These are phyloP conservation scores for Coprinopsis strossmayeri DNA, from an alignment of 768 basidiomycete genomes.

Conservation along the genomic window DNA sequence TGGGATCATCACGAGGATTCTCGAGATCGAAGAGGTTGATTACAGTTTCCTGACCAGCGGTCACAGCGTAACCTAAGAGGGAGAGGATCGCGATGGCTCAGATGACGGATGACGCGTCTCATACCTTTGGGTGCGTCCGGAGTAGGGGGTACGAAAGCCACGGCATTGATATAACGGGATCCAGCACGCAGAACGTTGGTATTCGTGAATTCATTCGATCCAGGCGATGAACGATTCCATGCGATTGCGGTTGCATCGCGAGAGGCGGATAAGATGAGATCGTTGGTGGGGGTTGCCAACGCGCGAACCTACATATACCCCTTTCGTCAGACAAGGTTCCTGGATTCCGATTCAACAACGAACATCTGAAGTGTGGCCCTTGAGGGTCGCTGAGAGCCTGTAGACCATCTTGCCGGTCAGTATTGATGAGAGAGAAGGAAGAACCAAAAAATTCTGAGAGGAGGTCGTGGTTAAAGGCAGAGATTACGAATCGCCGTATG, in stretches of 20 bases:
- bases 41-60: constrained; percentile 85
- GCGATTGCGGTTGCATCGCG: constrained; percentile 87
- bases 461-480: background rate
- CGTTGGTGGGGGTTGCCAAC: constrained; percentile 66
- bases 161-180: constrained; percentile 73
- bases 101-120: constrained; percentile 10
- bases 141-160: constrained; percentile 70
- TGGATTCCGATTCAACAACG: constrained; percentile 8
- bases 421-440: constrained; percentile 7
- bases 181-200: constrained; percentile 54
- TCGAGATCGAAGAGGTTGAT: constrained; percentile 76
- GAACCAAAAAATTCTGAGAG: background rate
- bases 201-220: constrained; percentile 46
- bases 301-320: constrained; percentile 64
- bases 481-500: constrained; percentile 3
- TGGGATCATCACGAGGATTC: constrained; percentile 59
- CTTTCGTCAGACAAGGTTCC: background rate
- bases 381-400: constrained; percentile 26
- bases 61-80: constrained; percentile 70
- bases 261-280: constrained; percentile 83
- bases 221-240: constrained; percentile 55
- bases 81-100: constrained; percentile 14
- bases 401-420: constrained; percentile 21
- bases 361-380: constrained; percentile 26
- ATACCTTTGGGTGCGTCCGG: constrained; percentile 64